Evolutionary conservation across 352 stramenopile genomes (phyloP).

Genomic region (Pythium brachiatum): DNA sequence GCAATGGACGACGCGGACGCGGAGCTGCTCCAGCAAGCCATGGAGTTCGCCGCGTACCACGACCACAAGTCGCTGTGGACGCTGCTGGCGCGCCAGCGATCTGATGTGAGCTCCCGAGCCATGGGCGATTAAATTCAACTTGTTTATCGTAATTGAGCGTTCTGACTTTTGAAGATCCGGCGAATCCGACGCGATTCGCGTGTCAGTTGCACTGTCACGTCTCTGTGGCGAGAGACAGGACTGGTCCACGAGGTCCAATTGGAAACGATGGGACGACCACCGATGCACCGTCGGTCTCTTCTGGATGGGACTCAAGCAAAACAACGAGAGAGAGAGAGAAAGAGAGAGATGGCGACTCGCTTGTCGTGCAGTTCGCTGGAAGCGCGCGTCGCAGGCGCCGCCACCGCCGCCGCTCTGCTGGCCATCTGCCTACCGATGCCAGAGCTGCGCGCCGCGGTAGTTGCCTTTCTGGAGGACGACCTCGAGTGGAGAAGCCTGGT

Average conservation of each 20-base stretch:
- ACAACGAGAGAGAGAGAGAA: too few relatives aligned
- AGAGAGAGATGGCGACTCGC: neutral
- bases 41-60: slow-evolving; percentile 14
- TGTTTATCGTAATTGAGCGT: too few relatives aligned
- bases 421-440: neutral
- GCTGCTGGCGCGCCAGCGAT: neutral
- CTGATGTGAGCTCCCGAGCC: neutral
- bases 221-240: neutral
- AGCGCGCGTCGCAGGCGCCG: neutral
- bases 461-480: neutral
- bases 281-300: too few relatives aligned
- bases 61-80: slow-evolving; percentile 1
- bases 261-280: too few relatives aligned
- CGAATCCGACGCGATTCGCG: neutral
- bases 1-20: slow-evolving; percentile 13
- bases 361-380: neutral
- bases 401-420: neutral
- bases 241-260: neutral
- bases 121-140: too few relatives aligned
- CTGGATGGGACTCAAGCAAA: too few relatives aligned
- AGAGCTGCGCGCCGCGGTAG: neutral
- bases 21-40: slow-evolving; percentile 4
- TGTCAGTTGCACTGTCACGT: neutral
- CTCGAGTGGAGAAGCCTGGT: neutral
- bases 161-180: too few relatives aligned